A percentile compares a stretch with the other conserved stretches of the same genome.
Evolutionary conservation across 257 asterid species (phyloP).

Genomic region (Apocynum venetum): DNA sequence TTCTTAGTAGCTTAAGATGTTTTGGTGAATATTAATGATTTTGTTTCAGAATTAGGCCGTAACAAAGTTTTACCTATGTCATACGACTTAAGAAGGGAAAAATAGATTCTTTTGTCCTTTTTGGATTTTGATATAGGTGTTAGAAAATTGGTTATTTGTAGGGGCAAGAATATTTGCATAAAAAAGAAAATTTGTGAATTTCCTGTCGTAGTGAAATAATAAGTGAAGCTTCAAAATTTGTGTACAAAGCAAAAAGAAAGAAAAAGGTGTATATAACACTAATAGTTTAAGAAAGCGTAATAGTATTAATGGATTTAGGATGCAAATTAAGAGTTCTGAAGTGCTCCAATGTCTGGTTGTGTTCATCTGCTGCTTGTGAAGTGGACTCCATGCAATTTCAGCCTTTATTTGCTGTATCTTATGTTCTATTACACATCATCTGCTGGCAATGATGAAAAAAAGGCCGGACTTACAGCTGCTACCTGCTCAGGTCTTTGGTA

Average conservation of each 20-base stretch:
- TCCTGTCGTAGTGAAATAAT: neutral
- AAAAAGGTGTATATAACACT: neutral
- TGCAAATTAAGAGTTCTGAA: neutral
- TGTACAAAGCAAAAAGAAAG: neutral
- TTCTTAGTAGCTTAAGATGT: neutral
- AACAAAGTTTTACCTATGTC: neutral
- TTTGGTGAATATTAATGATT: neutral
- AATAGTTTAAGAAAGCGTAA: neutral
- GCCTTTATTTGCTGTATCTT: neutral
- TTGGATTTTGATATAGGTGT: neutral
- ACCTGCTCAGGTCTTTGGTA: constrained; percentile 51
- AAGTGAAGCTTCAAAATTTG: neutral
- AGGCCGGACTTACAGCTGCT: constrained; percentile 98
- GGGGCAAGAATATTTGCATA: neutral
- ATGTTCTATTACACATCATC: neutral
- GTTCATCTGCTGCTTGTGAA: neutral
- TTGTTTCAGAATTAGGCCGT: neutral
- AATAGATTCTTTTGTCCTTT: neutral
- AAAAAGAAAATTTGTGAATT: neutral
- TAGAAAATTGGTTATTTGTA: neutral
- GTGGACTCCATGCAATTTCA: neutral
- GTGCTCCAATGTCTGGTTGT: neutral
- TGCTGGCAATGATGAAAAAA: constrained; percentile 77
- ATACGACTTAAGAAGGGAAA: neutral
- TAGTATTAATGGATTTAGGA: neutral